Evolutionary conservation across 1,284 basidiomycete species (phyloP), one percentile per base, ranked within the genome.

Genomic region (Stereum hirsutum): DNA sequence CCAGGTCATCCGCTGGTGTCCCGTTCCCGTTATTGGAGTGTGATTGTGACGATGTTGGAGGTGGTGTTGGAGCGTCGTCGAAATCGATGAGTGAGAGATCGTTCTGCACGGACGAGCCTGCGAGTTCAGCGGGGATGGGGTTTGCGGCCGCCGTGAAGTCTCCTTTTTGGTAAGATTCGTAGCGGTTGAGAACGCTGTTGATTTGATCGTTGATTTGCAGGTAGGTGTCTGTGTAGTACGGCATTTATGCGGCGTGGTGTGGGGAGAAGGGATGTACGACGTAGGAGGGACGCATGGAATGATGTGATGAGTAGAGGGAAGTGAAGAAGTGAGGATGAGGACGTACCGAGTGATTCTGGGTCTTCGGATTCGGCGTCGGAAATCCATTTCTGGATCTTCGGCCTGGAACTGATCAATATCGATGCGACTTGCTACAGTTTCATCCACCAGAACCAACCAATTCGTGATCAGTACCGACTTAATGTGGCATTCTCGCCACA

Each of bases 341-440:
- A 64, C 74, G 49, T 54, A 91, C 90, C 87, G 57, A 98, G 79
- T 41, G 90, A 87, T 49, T 86, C 90, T 25, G 89, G 75, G 62
- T 95, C 91, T 33, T 81, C 78, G 28, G 71, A 70, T 60, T 83
- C 87, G 1, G 89, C 93, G 53, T 98, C 90, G n/a, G 86, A 88
- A 49, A 99, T 90, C 95, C 95, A 98, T 55, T 94, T 95, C 60
- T 99, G 96, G 40, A 99, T 80, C 62, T 90, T 93, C 1, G 96
- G 96, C 45, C 95, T 77, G 2, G 95, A 94, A 39, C 77, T 78
- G 23, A 72, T 72, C 33, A 97, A 77, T 39, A 96, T 84, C 1
- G 75, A 66, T 0, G 94, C 87, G 6, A 99, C 92, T 84, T 99
- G 95, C 84, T 89, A 56, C 21, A 36, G 14, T 6, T 21, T 7